Evolutionary conservation across 352 stramenopile species (phyloP).

Genomic region (Pythium sukuiense): DNA sequence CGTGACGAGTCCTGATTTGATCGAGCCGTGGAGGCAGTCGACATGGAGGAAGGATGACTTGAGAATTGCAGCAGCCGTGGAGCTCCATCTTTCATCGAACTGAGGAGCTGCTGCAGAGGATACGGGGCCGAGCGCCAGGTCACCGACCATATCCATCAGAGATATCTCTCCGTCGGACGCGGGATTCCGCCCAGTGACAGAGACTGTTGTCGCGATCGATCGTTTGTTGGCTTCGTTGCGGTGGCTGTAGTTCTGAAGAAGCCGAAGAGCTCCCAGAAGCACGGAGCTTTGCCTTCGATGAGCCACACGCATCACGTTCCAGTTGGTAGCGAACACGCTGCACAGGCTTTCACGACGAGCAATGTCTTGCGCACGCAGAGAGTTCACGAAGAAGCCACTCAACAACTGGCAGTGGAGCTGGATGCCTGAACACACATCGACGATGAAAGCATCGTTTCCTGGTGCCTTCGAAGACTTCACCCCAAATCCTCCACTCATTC

Average conservation of each 20-base stretch:
- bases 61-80: constrained; percentile 43
- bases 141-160: constrained; percentile 20
- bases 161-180: constrained; percentile 3
- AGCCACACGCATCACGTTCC: constrained; percentile 54
- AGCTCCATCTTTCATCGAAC: constrained; percentile 21
- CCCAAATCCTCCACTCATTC: constrained; percentile 50
- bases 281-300: constrained; percentile 40
- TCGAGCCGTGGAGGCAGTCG: constrained; percentile 47
- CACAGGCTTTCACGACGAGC: constrained; percentile 33
- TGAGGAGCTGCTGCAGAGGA: neutral
- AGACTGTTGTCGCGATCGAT: constrained; percentile 23
- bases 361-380: neutral
- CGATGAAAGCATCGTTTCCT: constrained; percentile 33
- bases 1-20: constrained; percentile 44
- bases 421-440: constrained; percentile 42
- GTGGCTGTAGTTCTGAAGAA: constrained; percentile 51
- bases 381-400: constrained; percentile 40
- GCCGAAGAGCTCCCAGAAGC: constrained; percentile 41
- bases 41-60: constrained; percentile 45
- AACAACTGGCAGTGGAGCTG: constrained; percentile 53
- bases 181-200: neutral
- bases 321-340: constrained; percentile 46
- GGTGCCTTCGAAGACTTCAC: constrained; percentile 24
- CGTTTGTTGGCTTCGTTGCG: constrained; percentile 42
- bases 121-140: constrained; percentile 10